Conservation (phyloP, 768 basidiomycete species). For the Pluteus cervinus region DNA sequence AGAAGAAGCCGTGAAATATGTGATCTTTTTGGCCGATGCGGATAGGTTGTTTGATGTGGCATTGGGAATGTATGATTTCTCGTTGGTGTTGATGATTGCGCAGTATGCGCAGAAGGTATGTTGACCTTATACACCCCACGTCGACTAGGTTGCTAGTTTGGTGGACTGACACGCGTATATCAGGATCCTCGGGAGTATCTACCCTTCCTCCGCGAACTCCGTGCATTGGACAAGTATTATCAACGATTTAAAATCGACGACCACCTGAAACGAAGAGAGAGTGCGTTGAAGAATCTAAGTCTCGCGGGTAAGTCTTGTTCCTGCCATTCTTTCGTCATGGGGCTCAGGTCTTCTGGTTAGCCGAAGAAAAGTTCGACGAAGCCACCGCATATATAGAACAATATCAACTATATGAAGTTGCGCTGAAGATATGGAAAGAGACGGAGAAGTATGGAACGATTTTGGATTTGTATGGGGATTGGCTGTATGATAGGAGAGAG, state of each 20-base stretch:
- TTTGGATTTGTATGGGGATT: constrained; percentile 74
- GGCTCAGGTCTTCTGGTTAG: constrained; percentile 27
- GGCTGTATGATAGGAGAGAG: constrained; percentile 81
- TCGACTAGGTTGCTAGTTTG: background rate
- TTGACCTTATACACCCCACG: background rate
- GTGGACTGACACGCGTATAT: constrained; percentile 6
- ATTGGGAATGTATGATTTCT: constrained; percentile 98
- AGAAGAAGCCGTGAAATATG: constrained; percentile 96
- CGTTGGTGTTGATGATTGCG: constrained; percentile 90
- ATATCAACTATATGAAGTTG: constrained; percentile 69
- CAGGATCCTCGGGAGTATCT: constrained; percentile 98
- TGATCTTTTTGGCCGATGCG: constrained; percentile 96
- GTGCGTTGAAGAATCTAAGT: constrained; percentile 69
- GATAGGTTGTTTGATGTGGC: constrained; percentile 90
- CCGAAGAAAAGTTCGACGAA: constrained; percentile 68
- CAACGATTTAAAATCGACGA: constrained; percentile 93
- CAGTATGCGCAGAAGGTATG: constrained; percentile 93
- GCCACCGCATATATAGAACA: constrained; percentile 74
- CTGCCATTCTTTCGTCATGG: background rate
- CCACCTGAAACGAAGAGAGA: constrained; percentile 70
- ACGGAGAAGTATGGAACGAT: constrained; percentile 61
- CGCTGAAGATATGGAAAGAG: constrained; percentile 67
- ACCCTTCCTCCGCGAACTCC: constrained; percentile 89
- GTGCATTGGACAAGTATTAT: constrained; percentile 71
- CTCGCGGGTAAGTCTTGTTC: constrained; percentile 63